Evolutionary conservation across 2,329 filamentous ascomycete genomes (phyloP), one percentile per base, ranked within the genome.

Genomic region (Huntiella moniliformis): DNA sequence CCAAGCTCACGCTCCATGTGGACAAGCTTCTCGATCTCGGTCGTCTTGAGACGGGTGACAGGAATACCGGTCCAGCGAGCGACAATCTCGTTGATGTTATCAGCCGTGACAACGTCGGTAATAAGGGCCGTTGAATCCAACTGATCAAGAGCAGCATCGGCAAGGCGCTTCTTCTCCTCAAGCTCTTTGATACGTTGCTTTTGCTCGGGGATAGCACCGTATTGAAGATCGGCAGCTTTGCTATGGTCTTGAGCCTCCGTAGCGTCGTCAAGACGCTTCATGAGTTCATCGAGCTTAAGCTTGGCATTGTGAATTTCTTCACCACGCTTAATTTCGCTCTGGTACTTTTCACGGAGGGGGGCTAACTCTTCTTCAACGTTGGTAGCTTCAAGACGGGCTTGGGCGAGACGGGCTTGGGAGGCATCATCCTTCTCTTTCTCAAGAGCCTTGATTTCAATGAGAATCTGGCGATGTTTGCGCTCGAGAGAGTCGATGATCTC

Each of bases 21-120:
- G 52, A 98, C 73, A n/a, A 98, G 72, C 69, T 96, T 96, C 61
- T 98, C 91, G 65, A 94, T 96, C 65, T 98, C 91, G 0, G 86
- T 82, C 0, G 91, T 95, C 67, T 82, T 88, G 36, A 98, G 77
- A 51, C 88, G 74, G 4, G 86, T 96, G 49, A 98, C 85, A 1
- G 91, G 91, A 54, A 98, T 98, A 52, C 91, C 91, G n/a, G 91
- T 98, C 84, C 87, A 95, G 51, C 86, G 79, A 46, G 82, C 82
- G 45, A 98, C 91, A 51, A 98, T 98, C 58, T 96, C 88, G 60
- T 98, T 96, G 70, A 98, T 98, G 61, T 98, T 87, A 53, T 98
- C 91, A 8, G 87, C 86, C 4, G 91, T 91, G 53, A 98, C 91
- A 40, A 91, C 74, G 58, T 98, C 91, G 3, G 87, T 92, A 46